Evolutionary conservation across 805 yeast genomes (phyloP).

Genomic region (Limtongia smithiae): DNA sequence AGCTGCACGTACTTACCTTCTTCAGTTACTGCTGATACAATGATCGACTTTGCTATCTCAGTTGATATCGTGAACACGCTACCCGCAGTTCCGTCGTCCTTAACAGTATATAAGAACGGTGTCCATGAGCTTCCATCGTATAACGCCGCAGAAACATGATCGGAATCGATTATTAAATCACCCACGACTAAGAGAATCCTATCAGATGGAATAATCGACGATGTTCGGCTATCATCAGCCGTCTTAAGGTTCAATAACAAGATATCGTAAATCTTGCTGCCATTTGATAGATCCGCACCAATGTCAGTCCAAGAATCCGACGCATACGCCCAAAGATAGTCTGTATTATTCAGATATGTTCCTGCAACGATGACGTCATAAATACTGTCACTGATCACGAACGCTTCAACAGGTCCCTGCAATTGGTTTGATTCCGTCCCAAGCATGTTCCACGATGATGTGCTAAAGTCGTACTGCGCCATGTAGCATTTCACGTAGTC

Average conservation of each 20-base stretch:
- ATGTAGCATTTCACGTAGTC: conserved; percentile 21
- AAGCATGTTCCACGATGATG: conserved; percentile 32
- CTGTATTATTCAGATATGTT: conserved; percentile 39
- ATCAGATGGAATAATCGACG: conserved; percentile 41
- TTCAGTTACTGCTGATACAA: background rate
- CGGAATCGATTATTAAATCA: conserved; percentile 48
- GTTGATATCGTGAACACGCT: conserved; percentile 36
- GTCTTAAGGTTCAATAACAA: conserved; percentile 41
- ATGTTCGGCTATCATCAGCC: conserved; percentile 34
- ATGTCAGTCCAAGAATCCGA: conserved; percentile 27
- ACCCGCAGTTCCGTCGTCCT: conserved; percentile 32
- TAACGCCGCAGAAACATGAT: conserved; percentile 57
- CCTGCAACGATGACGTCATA: conserved; percentile 46
- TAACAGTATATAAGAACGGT: conserved; percentile 55
- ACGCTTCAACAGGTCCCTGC: conserved; percentile 33
- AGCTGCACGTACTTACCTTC: background rate
- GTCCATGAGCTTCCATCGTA: conserved; percentile 66
- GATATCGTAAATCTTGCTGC: conserved; percentile 46
- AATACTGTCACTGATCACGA: conserved; percentile 40
- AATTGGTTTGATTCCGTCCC: conserved; percentile 25
- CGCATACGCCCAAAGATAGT: conserved; percentile 37
- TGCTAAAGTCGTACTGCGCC: conserved; percentile 43
- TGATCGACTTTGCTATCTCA: conserved; percentile 30
- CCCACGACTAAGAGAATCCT: conserved; percentile 60
- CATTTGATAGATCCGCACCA: conserved; percentile 31